Evolutionary conservation across 306 rosid genomes (phyloP).

Genomic region (Myrica gale): DNA sequence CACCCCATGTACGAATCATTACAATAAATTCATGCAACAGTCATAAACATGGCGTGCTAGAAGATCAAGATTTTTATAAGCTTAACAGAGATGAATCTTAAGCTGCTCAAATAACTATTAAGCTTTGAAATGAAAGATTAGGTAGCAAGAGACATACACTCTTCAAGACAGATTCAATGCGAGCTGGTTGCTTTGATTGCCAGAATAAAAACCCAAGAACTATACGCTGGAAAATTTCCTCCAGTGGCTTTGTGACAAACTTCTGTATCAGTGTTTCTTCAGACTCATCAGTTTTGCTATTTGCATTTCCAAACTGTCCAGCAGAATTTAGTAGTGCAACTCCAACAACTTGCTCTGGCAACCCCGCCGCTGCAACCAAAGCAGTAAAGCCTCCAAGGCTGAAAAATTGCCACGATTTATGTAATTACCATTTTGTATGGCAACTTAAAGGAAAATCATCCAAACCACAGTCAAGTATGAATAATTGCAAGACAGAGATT

Average conservation of each 20-base stretch:
- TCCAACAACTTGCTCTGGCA: conserved; percentile 68
- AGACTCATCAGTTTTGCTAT: conserved; percentile 40
- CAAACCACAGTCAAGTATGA: background rate
- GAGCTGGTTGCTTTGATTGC: conserved; percentile 92
- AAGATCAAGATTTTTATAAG: conserved; percentile 7
- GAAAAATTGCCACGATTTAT: conserved; percentile 38
- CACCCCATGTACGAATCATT: too few relatives aligned
- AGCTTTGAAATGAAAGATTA: conserved; percentile 14
- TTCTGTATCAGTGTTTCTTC: conserved; percentile 63
- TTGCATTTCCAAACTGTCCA: conserved; percentile 77
- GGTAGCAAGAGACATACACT: conserved; percentile 52
- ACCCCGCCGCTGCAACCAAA: conserved; percentile 73
- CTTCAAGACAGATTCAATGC: conserved; percentile 69
- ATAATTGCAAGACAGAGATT: background rate
- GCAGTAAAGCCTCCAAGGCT: conserved; percentile 98
- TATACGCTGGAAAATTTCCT: conserved; percentile 76
- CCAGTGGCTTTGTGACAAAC: conserved; percentile 63
- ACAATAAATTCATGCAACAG: conserved; percentile 11
- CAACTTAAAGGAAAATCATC: background rate
- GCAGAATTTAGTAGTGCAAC: conserved; percentile 85
- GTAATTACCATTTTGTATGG: conserved; percentile 4
- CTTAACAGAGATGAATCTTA: background rate
- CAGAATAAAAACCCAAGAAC: conserved; percentile 87
- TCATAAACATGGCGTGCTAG: background rate
- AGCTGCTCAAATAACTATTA: conserved; percentile 1